phyloP scores from a whole-genome alignment of 2,329 filamentous ascomycete genomes.

The Cercospora janseana region DNA sequence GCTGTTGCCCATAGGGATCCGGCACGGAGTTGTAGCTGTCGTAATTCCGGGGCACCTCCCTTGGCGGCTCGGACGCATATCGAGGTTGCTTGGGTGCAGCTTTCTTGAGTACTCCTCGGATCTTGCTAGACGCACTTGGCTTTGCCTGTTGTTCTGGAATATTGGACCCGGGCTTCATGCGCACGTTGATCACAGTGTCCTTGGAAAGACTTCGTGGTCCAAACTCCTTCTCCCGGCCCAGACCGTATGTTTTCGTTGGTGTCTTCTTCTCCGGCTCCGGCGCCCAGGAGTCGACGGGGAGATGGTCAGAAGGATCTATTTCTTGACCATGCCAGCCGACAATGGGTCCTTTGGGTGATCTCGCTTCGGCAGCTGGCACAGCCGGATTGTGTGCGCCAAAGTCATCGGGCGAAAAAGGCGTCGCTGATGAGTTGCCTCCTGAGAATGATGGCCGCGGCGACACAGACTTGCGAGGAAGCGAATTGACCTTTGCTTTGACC shows the following conservation, averaged over 20 bases:
- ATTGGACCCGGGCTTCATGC: constrained; percentile 37
- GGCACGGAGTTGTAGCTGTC: constrained; percentile 43
- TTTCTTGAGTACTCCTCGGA: constrained; percentile 59
- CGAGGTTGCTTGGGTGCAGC: constrained; percentile 12
- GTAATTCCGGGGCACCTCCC: constrained; percentile 40
- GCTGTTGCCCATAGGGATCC: constrained; percentile 51
- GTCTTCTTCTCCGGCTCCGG: constrained; percentile 68
- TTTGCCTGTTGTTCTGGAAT: constrained; percentile 31
- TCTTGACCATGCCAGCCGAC: constrained; percentile 73
- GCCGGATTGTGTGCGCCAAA: constrained; percentile 70
- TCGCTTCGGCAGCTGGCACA: constrained; percentile 21
- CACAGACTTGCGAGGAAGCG: constrained; percentile 63
- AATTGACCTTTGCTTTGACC: background rate
- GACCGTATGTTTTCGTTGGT: constrained; percentile 38
- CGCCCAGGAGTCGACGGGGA: constrained; percentile 74
- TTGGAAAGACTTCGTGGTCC: constrained; percentile 34
- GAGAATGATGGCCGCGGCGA: constrained; percentile 62
- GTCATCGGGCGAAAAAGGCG: constrained; percentile 73
- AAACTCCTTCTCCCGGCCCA: constrained; percentile 37
- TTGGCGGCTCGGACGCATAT: constrained; percentile 16
- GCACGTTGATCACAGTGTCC: constrained; percentile 37
- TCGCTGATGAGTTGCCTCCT: constrained; percentile 54
- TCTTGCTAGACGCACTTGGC: constrained; percentile 53
- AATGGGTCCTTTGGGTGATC: constrained; percentile 59
- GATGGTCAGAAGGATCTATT: constrained; percentile 76